Evolutionary conservation across 2,329 filamentous ascomycete genomes (phyloP).

Genomic region (Capronia coronata): DNA sequence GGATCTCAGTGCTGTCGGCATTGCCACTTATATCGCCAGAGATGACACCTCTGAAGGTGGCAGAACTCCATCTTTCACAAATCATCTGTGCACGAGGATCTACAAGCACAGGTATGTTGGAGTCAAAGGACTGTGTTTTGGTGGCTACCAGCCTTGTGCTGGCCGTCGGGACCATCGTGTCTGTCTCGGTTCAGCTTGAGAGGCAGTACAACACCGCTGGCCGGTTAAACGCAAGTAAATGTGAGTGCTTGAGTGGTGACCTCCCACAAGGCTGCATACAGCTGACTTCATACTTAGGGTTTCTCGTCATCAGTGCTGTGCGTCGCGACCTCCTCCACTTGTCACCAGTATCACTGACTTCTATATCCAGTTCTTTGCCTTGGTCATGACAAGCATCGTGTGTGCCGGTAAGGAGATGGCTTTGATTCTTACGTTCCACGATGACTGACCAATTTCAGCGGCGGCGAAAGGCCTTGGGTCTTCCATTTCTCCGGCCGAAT

Average conservation of each 20-base stretch:
- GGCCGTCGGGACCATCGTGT: slow-evolving; percentile 19
- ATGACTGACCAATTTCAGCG: slow-evolving; percentile 13
- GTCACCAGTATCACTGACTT: slow-evolving; percentile 1
- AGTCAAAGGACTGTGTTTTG: slow-evolving; percentile 15
- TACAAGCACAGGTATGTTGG: slow-evolving; percentile 14
- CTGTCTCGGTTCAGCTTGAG: slow-evolving; percentile 18
- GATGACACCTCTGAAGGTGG: neutral
- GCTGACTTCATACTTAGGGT: slow-evolving; percentile 11
- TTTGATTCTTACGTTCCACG: neutral
- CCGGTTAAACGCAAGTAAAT: slow-evolving; percentile 19
- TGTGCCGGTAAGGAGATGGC: slow-evolving; percentile 16
- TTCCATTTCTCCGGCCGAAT: slow-evolving; percentile 14
- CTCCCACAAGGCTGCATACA: neutral
- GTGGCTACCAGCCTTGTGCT: slow-evolving; percentile 22
- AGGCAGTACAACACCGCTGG: slow-evolving; percentile 17
- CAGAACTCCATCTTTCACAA: neutral
- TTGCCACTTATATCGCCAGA: slow-evolving; percentile 1
- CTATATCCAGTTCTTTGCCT: slow-evolving; percentile 17
- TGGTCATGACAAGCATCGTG: slow-evolving; percentile 20
- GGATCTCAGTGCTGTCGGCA: neutral
- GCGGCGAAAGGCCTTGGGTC: slow-evolving; percentile 22
- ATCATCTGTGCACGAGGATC: neutral
- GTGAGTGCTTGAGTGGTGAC: slow-evolving; percentile 6
- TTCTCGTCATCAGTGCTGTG: slow-evolving; percentile 18
- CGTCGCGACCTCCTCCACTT: neutral